Conservation (phyloP, 352 stramenopile species). For the Phytophthora cajani region DNA sequence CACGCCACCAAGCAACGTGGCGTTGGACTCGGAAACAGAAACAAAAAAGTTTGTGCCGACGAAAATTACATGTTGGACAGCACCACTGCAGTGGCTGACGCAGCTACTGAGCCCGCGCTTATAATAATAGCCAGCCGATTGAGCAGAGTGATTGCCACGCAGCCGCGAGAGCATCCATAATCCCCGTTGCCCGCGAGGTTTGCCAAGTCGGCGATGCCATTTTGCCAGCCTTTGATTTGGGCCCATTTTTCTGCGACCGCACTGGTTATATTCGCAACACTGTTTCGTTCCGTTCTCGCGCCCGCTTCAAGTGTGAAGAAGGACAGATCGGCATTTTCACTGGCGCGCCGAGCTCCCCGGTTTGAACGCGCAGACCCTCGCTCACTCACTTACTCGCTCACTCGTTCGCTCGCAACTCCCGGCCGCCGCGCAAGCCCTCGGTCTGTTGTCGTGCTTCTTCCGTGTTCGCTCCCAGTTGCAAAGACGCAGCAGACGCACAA, state of each 20-base stretch:
- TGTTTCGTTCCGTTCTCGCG: constrained; percentile 10
- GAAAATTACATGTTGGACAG: too few species aligned
- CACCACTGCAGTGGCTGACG: too few species aligned
- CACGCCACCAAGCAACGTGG: too few species aligned
- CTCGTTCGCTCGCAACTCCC: background rate
- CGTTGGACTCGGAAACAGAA: too few species aligned
- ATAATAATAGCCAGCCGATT: too few species aligned
- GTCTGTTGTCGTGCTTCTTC: background rate
- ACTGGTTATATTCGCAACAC: constrained; percentile 1
- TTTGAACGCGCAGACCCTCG: background rate
- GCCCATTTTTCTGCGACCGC: too few species aligned
- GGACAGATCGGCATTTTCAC: constrained; percentile 4
- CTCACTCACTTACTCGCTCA: background rate
- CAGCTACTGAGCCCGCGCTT: too few species aligned
- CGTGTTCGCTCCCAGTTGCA: constrained; percentile 1
- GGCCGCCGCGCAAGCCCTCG: background rate
- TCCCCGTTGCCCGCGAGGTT: background rate
- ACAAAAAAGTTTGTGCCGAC: too few species aligned
- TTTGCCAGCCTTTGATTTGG: too few species aligned
- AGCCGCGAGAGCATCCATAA: background rate
- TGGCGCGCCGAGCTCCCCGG: background rate
- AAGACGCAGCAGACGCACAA: constrained; percentile 12
- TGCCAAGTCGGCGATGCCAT: too few species aligned
- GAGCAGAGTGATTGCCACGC: background rate
- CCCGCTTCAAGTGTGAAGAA: constrained; percentile 9